These are phyloP conservation scores for Deuterostichococcus epilithicus DNA, from an alignment of 139 green algal genomes.

Conservation along the genomic window DNA sequence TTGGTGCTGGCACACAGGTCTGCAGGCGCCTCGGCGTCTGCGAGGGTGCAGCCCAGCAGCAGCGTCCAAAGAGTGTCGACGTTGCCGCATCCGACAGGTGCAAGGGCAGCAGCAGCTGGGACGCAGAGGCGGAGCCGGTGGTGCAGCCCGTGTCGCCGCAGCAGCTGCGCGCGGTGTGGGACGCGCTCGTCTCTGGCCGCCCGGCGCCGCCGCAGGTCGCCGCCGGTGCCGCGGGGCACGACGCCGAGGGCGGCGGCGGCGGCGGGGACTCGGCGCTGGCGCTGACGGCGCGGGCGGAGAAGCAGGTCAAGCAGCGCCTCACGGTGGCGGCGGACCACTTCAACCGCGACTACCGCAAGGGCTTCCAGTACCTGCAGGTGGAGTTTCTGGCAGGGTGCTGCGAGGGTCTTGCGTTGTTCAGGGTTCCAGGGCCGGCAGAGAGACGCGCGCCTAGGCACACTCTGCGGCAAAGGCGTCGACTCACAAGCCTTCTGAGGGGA, in stretches of 20 bases:
- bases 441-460: too few species aligned
- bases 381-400: neutral
- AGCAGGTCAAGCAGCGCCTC: slow-evolving; percentile 71
- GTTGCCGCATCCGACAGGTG: slow-evolving; percentile 11
- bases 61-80: too few species aligned
- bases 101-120: neutral
- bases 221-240: too few species aligned
- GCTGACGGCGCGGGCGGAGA: slow-evolving; percentile 39
- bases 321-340: slow-evolving; percentile 90
- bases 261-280: neutral
- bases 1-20: too few species aligned
- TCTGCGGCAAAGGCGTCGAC: too few species aligned
- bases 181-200: neutral
- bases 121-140: slow-evolving; percentile 9
- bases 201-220: neutral
- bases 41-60: too few species aligned
- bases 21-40: too few species aligned
- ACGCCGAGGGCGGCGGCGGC: neutral
- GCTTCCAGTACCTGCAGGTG: slow-evolving; percentile 82
- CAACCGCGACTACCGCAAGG: slow-evolving; percentile 94
- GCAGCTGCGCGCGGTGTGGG: neutral
- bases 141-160: neutral
- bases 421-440: too few species aligned
- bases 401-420: neutral
- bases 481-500: too few species aligned